Evolutionary conservation across 2,329 filamentous ascomycete species (phyloP), one percentile per base, ranked within the genome.

Genomic region (Geosmithia flava): DNA sequence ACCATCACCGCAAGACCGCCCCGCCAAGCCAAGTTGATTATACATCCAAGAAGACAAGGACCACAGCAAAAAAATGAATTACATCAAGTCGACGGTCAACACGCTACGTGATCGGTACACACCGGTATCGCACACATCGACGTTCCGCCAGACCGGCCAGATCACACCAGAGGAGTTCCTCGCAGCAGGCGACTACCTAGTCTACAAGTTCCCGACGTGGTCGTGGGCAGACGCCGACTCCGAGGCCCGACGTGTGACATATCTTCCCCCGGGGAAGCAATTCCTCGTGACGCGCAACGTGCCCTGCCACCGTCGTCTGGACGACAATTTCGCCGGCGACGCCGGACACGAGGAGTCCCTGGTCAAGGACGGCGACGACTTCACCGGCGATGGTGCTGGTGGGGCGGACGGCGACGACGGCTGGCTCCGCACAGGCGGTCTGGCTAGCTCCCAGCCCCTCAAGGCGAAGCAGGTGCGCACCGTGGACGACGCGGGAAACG

Each of bases 161-260:
- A 93, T 98, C 68, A 97, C 91, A 0, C 91, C 91, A 17, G 91
- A 96, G 61, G 93, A 98, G 74, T 98, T 98, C 66, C 76, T 96
- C 46, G 84, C 86, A 3, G 93, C 93, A 3, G 93, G 93, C 58
- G 93, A 98, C 71, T 98, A 97, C 65, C 81, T 98, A 39, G 90
- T 95, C 60, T 95, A 94, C 81, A 97, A 96, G 72, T 98, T 98
- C 69, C 93, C 91, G 8, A 95, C 91, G 50, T 98, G 93, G 93
- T 85, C 87, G 46, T 98, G 93, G 93, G 82, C 85, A 54, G 87
- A 93, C 58, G 90, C 91, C 55, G 86, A 91, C 48, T 80, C 82
- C n/a, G 78, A 83, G 1, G 76, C 79, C 52, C 87, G 88, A 64
- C 84, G 89, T 53, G 86, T 87, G 48, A 71, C 74, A 54, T 87